phyloP scores from a whole-genome alignment of 2,329 filamentous ascomycete genomes.

The Aspergillus vadensis region DNA sequence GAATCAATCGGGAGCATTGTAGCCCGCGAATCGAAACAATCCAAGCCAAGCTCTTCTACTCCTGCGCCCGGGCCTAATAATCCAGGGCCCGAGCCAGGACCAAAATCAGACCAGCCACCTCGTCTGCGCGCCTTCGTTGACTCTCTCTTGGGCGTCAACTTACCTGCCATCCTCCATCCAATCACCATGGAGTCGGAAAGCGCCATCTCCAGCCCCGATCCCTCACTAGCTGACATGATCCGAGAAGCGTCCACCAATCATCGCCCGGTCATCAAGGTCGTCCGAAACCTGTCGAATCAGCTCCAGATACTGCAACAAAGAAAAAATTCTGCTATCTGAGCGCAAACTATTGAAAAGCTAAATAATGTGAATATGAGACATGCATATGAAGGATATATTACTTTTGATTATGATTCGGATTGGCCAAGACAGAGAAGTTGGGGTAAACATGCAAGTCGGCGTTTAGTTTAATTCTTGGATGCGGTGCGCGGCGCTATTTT shows the following conservation, averaged over 20 bases:
- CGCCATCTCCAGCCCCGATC: neutral
- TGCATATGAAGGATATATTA: neutral
- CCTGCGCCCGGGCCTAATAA: neutral
- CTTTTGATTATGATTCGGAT: too few relatives aligned
- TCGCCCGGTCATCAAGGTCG: constrained; percentile 30
- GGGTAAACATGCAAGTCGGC: too few relatives aligned
- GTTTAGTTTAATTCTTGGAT: too few relatives aligned
- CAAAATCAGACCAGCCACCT: neutral
- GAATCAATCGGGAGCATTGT: constrained; percentile 37
- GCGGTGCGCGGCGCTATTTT: too few relatives aligned
- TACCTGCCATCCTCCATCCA: constrained; percentile 12
- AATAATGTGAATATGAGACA: neutral
- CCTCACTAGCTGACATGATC: constrained; percentile 21
- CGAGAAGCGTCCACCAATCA: constrained; percentile 31
- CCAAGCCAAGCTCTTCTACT: neutral
- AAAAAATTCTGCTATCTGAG: neutral
- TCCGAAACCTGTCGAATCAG: constrained; percentile 28
- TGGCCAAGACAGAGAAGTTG: neutral
- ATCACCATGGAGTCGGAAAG: neutral
- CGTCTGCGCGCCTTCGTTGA: constrained; percentile 11
- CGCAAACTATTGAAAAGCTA: neutral
- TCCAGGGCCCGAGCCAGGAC: neutral
- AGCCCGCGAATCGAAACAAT: constrained; percentile 22
- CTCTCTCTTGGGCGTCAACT: constrained; percentile 5
- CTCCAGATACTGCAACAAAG: constrained; percentile 25